Evolutionary conservation across 331 rosid species (phyloP).

Genomic region (Pyracantha coccinea): DNA sequence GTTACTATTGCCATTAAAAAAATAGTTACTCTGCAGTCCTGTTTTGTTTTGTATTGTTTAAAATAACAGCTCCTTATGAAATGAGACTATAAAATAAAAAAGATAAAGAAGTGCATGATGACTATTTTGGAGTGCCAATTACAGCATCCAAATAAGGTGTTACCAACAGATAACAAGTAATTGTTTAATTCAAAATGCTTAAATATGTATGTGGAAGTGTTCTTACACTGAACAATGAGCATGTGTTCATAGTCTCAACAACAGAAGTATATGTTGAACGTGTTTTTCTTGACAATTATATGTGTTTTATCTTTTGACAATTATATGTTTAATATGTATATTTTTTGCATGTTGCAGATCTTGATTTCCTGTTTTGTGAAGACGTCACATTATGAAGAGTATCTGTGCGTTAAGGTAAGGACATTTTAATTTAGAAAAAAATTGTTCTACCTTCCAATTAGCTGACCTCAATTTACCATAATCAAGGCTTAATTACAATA

Average conservation of each 20-base stretch:
- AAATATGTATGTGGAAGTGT: background rate
- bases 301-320: background rate
- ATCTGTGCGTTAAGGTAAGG: slow-evolving; percentile 86
- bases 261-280: background rate
- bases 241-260: background rate
- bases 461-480: background rate
- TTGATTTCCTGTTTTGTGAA: slow-evolving; percentile 88
- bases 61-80: background rate
- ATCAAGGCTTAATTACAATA: background rate
- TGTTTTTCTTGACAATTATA: background rate
- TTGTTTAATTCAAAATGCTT: background rate
- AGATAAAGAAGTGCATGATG: background rate
- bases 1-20: background rate
- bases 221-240: background rate
- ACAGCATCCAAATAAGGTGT: background rate
- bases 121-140: too few relatives aligned
- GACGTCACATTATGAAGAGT: slow-evolving; percentile 90
- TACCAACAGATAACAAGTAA: background rate
- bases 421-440: slow-evolving; percentile 7
- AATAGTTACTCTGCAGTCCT: background rate
- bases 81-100: background rate
- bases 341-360: slow-evolving; percentile 39
- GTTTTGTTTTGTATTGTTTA: background rate
- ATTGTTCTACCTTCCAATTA: background rate
- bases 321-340: background rate